Evolutionary conservation across 1,139 yeast genomes (phyloP), one percentile per base, ranked within the genome.

Genomic region (Candida tetrigidarum): DNA sequence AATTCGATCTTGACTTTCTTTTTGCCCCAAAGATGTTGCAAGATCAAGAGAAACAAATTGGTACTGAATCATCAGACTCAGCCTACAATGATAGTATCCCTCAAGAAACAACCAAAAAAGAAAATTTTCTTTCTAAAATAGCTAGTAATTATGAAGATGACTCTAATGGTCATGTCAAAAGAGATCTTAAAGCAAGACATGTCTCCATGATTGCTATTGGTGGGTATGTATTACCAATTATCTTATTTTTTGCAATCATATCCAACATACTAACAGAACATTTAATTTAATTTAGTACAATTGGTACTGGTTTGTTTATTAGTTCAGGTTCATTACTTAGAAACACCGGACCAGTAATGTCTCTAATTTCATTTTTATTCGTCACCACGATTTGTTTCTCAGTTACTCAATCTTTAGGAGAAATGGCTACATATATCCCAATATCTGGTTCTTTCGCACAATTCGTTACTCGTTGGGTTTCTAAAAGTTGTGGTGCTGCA

Each of bases 401-500:
- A 12, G 85, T 85, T 44, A 83, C 87, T 46, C 90, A 84, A 58
- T 76, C 86, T 2, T 67, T 86, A 48, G 90, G 90, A 51, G 91
- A 84, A 62, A 83, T 84, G 89, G 88, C 87, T 40, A 83, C 89
- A 14, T 80, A 78, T 55, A 81, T 84, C 39, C 90, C 90, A 3
- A 78, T 82, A 34, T 71, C 87, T 2, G 86, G 88, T 12, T 81
- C 86, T 1, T 84, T 86, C 63, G 68, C 75, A 29, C 79, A 74
- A 52, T 74, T 73, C 50, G 69, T 70, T 26, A 72, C 85, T 43
- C 69, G 91, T 58, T 87, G 87, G 73, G 63, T 80, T 45, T 80
- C 86, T 9, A 85, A 84, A 22, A 81, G 91, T 8, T 69, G 86
- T 46, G 95, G 96, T 51, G 89, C 87, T 46, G 83, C 95, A 38